A percentile compares a stretch with the other conserved stretches of the same genome.
These are phyloP conservation scores for Podochytrium sp. DNA, from an alignment of 192 early-diverging fungal genomes.

Conservation along the genomic window DNA sequence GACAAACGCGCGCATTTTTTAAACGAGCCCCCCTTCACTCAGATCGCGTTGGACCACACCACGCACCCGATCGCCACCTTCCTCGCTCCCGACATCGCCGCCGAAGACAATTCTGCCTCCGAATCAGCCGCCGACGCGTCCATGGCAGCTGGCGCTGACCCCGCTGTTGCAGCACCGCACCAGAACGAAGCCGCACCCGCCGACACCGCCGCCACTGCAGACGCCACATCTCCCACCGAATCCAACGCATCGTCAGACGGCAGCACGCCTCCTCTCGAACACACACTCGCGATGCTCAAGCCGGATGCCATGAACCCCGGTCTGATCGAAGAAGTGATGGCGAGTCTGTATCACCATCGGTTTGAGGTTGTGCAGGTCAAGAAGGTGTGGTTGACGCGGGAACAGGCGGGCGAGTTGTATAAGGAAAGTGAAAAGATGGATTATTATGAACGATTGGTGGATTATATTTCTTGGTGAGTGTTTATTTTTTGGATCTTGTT, in stretches of 20 bases:
- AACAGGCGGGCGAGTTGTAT: constrained; percentile 57
- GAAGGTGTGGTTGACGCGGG: constrained; percentile 56
- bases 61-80: constrained; percentile 14
- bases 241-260: constrained; percentile 14
- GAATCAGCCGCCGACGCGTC: neutral
- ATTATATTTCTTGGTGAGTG: constrained; percentile 55
- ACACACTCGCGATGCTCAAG: constrained; percentile 64
- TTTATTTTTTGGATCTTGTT: neutral
- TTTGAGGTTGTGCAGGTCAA: constrained; percentile 50
- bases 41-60: constrained; percentile 13
- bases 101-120: neutral
- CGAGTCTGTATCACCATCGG: constrained; percentile 47
- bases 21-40: too few species aligned
- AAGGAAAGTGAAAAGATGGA: constrained; percentile 52
- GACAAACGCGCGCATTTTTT: too few species aligned
- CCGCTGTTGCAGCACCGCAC: neutral
- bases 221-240: neutral
- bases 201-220: neutral
- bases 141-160: neutral
- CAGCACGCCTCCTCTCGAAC: constrained; percentile 32
- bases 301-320: constrained; percentile 63
- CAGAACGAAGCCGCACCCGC: neutral
- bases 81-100: neutral
- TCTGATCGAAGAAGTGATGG: constrained; percentile 50
- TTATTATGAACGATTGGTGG: constrained; percentile 50